Base-by-base conservation (phyloP, 2,329 filamentous ascomycete species). In the Hypoxylon sp. region DNA sequence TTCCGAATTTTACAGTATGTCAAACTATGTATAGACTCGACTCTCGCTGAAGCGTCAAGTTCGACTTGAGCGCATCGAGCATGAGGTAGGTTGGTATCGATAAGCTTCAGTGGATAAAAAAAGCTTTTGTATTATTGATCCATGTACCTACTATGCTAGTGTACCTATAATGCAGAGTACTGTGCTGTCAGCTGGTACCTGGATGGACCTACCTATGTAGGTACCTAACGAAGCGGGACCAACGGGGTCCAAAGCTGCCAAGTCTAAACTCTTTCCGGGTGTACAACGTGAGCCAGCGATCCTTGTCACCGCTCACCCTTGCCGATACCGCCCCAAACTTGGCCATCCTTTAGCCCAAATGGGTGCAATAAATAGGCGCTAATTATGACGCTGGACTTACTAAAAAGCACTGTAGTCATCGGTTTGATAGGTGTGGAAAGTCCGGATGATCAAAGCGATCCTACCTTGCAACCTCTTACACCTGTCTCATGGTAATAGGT, bases 361-460 rank as follows among this genome's bases (percentile, higher is more conserved):
- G 57, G 65, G 57, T 58, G 60, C 39, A 35, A 37, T 52, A 46
- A 57, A 64, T 58, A 58, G 60, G 57, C 65, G 56, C 68, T 67
- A 71, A 72, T 65, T 70, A 72, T 72, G 65, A 71, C 65, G 70
- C 68, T 67, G 70, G 29, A 65, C 67, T 67, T 61, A 64, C 58
- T 59, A 60, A 66, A 48, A 44, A n/a, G 19, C 46, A 46, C 55
- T 55, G 59, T 46, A 64, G 65, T 67, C 65, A 68, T 65, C 51
- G 48, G 44, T 61, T 62, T 60, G 56, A 64, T 67, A 69, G 67
- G 60, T 55, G 50, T 56, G 47, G 54, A 68, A 59, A 53, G 62
- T 44, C 59, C 65, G 60, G 60, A 60, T 67, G 62, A 71, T 69
- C 69, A 67, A 66, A 66, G 44, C 61, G 19, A 65, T 63, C 58